A percentile compares a stretch with the other conserved stretches of the same genome.
These are phyloP conservation scores for Halophytophthora polymorphica DNA, from an alignment of 352 stramenopile genomes.

Conservation along the genomic window DNA sequence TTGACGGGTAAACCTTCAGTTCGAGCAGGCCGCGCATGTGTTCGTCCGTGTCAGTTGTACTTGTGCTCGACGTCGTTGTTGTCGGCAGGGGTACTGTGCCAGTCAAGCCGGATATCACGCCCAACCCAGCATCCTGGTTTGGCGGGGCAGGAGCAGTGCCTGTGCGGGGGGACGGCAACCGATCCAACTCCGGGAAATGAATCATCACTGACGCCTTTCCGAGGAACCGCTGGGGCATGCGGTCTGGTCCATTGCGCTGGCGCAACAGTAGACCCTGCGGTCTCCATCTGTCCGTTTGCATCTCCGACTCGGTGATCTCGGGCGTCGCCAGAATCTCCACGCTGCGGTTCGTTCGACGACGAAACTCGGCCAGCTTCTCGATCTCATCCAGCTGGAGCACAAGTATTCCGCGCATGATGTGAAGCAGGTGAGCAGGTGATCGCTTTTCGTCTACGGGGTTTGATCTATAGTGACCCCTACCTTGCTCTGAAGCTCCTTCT, in stretches of 20 bases:
- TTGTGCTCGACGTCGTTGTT: neutral
- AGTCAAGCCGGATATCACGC: conserved; percentile 15
- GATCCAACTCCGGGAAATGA: conserved; percentile 51
- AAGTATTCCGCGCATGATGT: neutral
- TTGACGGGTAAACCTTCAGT: conserved; percentile 51
- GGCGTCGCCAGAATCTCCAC: conserved; percentile 49
- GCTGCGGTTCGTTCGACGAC: conserved; percentile 55
- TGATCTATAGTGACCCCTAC: conserved; percentile 15
- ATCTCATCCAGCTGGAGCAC: conserved; percentile 50
- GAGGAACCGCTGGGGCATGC: conserved; percentile 68
- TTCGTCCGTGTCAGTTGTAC: conserved; percentile 30
- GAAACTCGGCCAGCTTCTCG: conserved; percentile 48
- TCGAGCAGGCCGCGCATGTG: conserved; percentile 45
- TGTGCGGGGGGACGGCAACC: conserved; percentile 7
- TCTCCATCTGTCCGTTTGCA: conserved; percentile 75
- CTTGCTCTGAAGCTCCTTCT: conserved; percentile 35
- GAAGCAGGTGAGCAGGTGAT: neutral
- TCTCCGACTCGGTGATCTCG: conserved; percentile 41
- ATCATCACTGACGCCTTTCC: conserved; percentile 73
- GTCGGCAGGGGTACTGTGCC: conserved; percentile 9
- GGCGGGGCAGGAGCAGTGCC: conserved; percentile 1
- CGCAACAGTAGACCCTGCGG: conserved; percentile 68
- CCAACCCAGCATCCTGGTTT: conserved; percentile 19
- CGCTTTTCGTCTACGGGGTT: neutral
- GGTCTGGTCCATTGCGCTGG: conserved; percentile 60